These are phyloP conservation scores for Aphanomyces cochlioides DNA, from an alignment of 352 stramenopile genomes.

Conservation along the genomic window DNA sequence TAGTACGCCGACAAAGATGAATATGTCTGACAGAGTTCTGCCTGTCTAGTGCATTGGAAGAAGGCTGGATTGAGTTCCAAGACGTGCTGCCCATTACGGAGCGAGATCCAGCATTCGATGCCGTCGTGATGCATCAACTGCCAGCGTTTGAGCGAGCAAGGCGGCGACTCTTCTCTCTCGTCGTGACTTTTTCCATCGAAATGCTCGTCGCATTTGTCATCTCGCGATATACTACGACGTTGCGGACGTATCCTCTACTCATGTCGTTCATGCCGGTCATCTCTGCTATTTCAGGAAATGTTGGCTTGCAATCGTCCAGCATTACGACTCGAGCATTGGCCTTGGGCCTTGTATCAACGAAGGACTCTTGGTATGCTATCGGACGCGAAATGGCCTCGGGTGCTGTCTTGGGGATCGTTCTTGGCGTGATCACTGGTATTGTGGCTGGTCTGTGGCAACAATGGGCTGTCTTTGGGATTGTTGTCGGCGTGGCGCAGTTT, in stretches of 20 bases:
- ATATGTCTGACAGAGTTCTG: background rate
- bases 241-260: slow-evolving; percentile 19
- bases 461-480: slow-evolving; percentile 22
- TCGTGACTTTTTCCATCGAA: slow-evolving; percentile 11
- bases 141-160: slow-evolving; percentile 6
- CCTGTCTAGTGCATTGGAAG: background rate
- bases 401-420: background rate
- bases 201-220: slow-evolving; percentile 25
- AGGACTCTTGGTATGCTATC: background rate
- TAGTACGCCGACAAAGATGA: too few species aligned
- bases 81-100: background rate
- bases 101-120: slow-evolving; percentile 16
- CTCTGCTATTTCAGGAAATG: slow-evolving; percentile 24
- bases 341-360: background rate
- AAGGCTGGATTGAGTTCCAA: slow-evolving; percentile 12
- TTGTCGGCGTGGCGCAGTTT: slow-evolving; percentile 22
- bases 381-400: background rate
- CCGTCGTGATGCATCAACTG: slow-evolving; percentile 8
- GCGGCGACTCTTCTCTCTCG: slow-evolving; percentile 5
- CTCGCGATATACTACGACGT: slow-evolving; percentile 12
- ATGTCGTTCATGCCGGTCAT: slow-evolving; percentile 28
- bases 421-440: slow-evolving; percentile 16
- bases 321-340: slow-evolving; percentile 19
- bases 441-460: slow-evolving; percentile 21
- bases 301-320: slow-evolving; percentile 24